A percentile compares a stretch with the other conserved stretches of the same genome.
phyloP scores from a whole-genome alignment of 2,329 filamentous ascomycete species.

The Botrytis tulipae region DNA sequence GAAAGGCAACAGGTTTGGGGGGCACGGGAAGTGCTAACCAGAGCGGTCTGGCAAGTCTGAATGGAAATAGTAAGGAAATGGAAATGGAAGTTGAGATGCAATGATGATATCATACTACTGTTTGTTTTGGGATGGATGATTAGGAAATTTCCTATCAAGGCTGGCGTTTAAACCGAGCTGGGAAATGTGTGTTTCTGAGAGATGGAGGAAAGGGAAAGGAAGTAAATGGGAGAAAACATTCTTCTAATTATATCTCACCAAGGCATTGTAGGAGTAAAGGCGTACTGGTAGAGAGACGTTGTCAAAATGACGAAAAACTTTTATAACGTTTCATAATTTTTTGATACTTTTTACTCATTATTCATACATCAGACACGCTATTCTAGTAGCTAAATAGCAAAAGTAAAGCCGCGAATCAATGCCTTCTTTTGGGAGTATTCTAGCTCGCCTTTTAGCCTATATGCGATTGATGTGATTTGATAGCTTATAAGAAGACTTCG shows the following conservation, averaged over 20 bases:
- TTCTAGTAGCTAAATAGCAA: constrained; percentile 17
- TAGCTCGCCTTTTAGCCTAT: constrained; percentile 1
- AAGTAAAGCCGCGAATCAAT: constrained; percentile 7
- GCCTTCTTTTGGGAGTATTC: not conserved
- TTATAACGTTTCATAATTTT: constrained; percentile 5
- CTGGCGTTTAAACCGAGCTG: constrained; percentile 9
- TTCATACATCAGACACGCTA: constrained; percentile 30
- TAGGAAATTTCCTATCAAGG: constrained; percentile 8
- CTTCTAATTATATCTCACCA: constrained; percentile 12
- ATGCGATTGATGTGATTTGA: constrained; percentile 10
- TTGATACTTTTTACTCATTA: constrained; percentile 19
- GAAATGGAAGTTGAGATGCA: constrained; percentile 54
- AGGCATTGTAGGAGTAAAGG: constrained; percentile 30
- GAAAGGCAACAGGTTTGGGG: constrained; percentile 30
- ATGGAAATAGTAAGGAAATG: constrained; percentile 38
- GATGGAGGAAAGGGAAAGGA: not conserved
- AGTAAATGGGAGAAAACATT: not conserved
- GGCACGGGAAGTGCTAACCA: constrained; percentile 33
- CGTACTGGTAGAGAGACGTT: constrained; percentile 22
- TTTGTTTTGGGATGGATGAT: not conserved
- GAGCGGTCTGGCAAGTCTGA: constrained; percentile 29
- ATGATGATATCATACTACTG: constrained; percentile 32
- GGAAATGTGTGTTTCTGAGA: not conserved
- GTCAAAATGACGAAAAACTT: not conserved
- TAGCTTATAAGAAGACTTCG: constrained; percentile 76